Conservation (phyloP, 2,329 filamentous ascomycete genomes). For the Verticillium longisporum region DNA sequence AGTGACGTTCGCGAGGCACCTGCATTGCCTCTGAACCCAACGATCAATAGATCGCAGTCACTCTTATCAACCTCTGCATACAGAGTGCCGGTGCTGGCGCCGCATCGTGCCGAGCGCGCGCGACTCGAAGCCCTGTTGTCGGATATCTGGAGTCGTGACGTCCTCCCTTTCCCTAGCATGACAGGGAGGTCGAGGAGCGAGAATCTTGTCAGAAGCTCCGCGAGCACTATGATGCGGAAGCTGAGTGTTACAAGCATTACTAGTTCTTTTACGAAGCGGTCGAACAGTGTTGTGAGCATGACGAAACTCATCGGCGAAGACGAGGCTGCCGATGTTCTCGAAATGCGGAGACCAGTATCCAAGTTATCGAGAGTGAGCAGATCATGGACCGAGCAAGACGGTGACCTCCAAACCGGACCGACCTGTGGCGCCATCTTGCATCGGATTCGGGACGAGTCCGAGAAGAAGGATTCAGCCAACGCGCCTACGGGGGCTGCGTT, state of each 20-base stretch:
- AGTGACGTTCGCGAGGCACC: slow-evolving; percentile 55
- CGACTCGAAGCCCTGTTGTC: slow-evolving; percentile 67
- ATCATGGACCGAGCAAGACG: slow-evolving; percentile 3
- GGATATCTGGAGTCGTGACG: slow-evolving; percentile 79
- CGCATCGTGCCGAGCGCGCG: slow-evolving; percentile 67
- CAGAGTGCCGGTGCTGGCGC: slow-evolving; percentile 62
- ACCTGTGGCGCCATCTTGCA: slow-evolving; percentile 12
- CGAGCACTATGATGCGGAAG: slow-evolving; percentile 81
- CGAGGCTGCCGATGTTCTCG: slow-evolving; percentile 11
- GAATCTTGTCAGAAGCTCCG: slow-evolving; percentile 68
- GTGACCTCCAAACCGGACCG: slow-evolving; percentile 5
- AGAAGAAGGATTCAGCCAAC: slow-evolving; percentile 10
- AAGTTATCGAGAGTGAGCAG: slow-evolving; percentile 3
- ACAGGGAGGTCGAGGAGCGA: slow-evolving; percentile 57
- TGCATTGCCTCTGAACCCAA: slow-evolving; percentile 31
- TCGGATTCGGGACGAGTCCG: slow-evolving; percentile 17
- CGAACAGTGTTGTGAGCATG: slow-evolving; percentile 45
- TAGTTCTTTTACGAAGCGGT: slow-evolving; percentile 67
- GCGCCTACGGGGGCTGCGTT: not conserved
- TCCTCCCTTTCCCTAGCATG: slow-evolving; percentile 80
- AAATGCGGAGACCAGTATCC: not conserved
- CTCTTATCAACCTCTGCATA: slow-evolving; percentile 59
- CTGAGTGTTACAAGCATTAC: slow-evolving; percentile 77
- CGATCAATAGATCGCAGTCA: slow-evolving; percentile 73
- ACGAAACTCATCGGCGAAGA: slow-evolving; percentile 20